Evolutionary conservation across 495 filamentous ascomycete genomes (phyloP), one percentile per base, ranked within the genome.

Genomic region (Penicillium desertorum): DNA sequence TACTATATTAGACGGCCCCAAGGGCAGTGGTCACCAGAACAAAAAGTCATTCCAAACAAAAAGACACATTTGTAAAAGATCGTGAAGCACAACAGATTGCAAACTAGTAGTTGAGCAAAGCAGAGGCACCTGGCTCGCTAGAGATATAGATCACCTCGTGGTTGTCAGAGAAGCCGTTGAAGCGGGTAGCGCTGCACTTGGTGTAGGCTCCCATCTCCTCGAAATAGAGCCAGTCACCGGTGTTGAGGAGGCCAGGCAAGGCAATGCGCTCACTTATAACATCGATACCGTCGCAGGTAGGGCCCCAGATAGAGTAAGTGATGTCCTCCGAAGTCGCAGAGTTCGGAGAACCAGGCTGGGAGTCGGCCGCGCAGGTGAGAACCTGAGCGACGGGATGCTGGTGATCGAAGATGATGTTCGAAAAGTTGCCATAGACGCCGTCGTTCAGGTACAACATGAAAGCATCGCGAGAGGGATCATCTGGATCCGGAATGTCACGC

Each of bases 201-300:
- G 94, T 96, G 71, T 99, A 99, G 51, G 94, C 94, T 50, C 94
- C 94, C 94, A 99, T 99, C 37, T 96, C 84, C 76, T 96, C 90
- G 67, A 98, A 99, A 72, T 94, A 98, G 17, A 99, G 79, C 94
- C 94, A 99, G 71, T 99, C 94, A 30, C 93, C 92, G 14, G 92
- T 88, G 67, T 96, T 86, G 27, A 99, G 69, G 43, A 86, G 80
- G 19, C 86, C 84, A 17, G 83, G 73, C 64, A 96, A 86, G 57
- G 75, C 79, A 71, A 88, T 91, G 59, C 84, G 88, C 65, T 88
- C 80, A 20, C 86, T 81, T 72, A 98, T 92, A 61, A 89, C 89
- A 77, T 99, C 94, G 66, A 97, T 96, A 56, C 92, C 92, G 70
- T 99, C 94, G 67, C 94, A 99, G 22, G 95, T 97, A 14, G 94